Evolutionary conservation across 768 basidiomycete species (phyloP), one percentile per base, ranked within the genome.

Genomic region (Hericium alpestre): DNA sequence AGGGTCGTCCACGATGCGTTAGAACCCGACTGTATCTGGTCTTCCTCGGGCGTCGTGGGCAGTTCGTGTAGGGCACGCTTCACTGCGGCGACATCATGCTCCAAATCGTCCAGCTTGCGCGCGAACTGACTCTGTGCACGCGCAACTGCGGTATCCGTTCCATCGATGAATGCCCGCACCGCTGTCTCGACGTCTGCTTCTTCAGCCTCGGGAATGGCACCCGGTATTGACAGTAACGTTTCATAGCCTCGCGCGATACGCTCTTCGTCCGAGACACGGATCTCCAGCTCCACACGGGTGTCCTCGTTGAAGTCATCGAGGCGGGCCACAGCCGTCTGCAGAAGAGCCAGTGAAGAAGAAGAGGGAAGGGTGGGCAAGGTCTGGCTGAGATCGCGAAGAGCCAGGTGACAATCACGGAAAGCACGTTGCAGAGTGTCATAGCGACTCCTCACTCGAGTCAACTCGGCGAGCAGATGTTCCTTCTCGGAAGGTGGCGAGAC

Each of bases 281-380:
- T 91, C 70, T 92, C 90, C 20, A 93, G 71, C 65, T 92, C 90
- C 10, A 93, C 90, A 1, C 87, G 80, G 1, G 81, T 81, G 61
- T 91, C 90, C 65, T 91, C 90, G 4, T 79, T 79, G 64, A 79
- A 87, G 65, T 93, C 87, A 54, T 81, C 75, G 46, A 93, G 73
- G 8, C 89, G 75, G 23, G 80, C 74, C 16, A 87, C 69, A 5
- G 81, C 83, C 0, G 72, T 73, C 18, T 70, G 70, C 3, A 91
- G 63, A 15, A 81, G 67, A 8, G 65, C 37, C 16, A 65, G 60
- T 0, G 54, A 27, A 6, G 65, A 51, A 10, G 58, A 54, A 11
- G 61, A 38, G 2, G 69, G 59, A 7, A 70, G 51, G 2, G 57
- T 59, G 18, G 63, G 37, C 6, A 77, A 54, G 15, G 66, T 71